A percentile compares a stretch with the other conserved stretches of the same genome.
Conservation (phyloP, 495 filamentous ascomycete genomes). For the Neurospora sp. region DNA sequence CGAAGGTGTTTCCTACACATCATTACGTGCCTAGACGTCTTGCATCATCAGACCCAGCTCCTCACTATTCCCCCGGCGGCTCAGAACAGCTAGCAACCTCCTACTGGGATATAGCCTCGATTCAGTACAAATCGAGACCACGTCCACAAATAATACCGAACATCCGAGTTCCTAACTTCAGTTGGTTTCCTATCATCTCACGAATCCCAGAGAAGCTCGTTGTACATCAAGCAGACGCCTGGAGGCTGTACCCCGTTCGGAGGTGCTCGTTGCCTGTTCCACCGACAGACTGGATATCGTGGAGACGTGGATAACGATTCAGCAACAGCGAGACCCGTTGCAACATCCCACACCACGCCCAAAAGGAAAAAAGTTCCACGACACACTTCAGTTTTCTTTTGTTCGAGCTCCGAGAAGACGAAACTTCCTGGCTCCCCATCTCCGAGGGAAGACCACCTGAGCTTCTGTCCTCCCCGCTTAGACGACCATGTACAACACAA, state of each 20-base stretch:
- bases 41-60: background rate
- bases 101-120: background rate
- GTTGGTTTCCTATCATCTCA: background rate
- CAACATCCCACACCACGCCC: background rate
- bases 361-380: background rate
- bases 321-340: background rate
- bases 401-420: background rate
- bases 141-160: background rate
- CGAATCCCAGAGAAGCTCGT: background rate
- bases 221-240: background rate
- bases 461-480: slow-evolving; percentile 4
- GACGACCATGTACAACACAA: slow-evolving; percentile 18
- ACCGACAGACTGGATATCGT: background rate
- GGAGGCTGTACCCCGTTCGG: background rate
- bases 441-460: slow-evolving; percentile 1
- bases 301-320: background rate
- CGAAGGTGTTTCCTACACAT: background rate
- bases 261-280: background rate
- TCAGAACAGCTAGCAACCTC: background rate
- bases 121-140: background rate
- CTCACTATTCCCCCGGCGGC: background rate
- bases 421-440: background rate
- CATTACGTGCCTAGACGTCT: background rate
- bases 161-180: background rate
- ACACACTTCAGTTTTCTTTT: background rate